Base-by-base conservation (phyloP, 352 stramenopile genomes). In the Hyaloperonospora arabidopsidis region DNA sequence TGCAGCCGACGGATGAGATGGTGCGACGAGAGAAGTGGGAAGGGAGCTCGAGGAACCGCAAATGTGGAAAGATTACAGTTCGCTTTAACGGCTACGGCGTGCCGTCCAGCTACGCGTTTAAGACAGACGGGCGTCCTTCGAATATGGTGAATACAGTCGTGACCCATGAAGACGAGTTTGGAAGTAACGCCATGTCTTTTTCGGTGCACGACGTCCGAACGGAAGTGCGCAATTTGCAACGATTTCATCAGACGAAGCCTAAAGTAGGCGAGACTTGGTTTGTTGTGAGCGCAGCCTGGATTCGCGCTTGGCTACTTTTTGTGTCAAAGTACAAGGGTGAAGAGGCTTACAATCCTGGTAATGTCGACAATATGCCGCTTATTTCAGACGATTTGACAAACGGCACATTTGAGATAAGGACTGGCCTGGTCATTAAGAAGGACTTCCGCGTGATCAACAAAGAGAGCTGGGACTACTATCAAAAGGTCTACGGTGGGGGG, bases 381-480 rank as follows among this genome's bases (percentile, higher is more conserved):
- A 75, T 89, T 58, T 79, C 76, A 21, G 77, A 89, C 45, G 67
- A 84, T 49, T 62, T 87, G 10, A 68, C 74, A 43, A 45, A 87
- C 41, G 79, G 79, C 28, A 83, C 74, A 25, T 84, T 89, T 52
- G 70, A 84, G 57, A 72, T 89, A n/a, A 80, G 76, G 13, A 47
- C 48, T 3, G 61, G 69, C 13, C 61, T 87, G 23, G 49, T 55
- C 10, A 83, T 89, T 49, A 89, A 89, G 66, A 74, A 71, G 52
- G 67, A 89, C 52, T 89, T 87, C 41, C 75, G 79, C 23, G 72
- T 89, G 67, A 87, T 89, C 63, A 89, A 89, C 75, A 78, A 78
- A 59, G 68, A 67, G 45, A 89, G 75, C 59, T 89, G 79, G 79
- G 76, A 87, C 18, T 86, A 72, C 43, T 89, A 89, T 57, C 67